phyloP scores from a whole-genome alignment of 352 stramenopile genomes.

The Saprolegnia parasitica region DNA sequence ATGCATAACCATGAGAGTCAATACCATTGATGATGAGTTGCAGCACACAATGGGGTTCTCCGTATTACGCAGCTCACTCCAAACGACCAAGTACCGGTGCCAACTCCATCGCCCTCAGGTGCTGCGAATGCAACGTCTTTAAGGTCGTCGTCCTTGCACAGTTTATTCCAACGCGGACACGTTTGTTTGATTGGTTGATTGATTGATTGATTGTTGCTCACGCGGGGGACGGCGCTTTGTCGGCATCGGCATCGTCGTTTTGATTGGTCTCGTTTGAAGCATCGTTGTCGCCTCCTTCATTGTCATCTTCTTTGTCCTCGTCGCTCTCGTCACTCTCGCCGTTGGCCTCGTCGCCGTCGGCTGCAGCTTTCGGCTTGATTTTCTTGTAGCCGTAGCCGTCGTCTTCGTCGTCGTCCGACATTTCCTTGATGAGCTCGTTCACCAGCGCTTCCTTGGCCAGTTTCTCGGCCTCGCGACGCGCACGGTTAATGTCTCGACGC shows the following conservation, averaged over 20 bases:
- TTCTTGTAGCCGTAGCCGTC: constrained; percentile 27
- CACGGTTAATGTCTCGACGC: constrained; percentile 44
- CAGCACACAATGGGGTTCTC: no score
- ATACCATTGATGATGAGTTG: no score
- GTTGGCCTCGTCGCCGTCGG: constrained; percentile 30
- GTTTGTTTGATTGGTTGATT: no score
- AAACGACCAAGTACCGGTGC: no score
- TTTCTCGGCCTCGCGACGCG: constrained; percentile 53
- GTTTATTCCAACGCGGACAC: no score
- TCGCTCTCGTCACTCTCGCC: constrained; percentile 31
- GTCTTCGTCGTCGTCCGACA: constrained; percentile 18
- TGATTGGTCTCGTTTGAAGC: not conserved
- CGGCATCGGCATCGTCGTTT: not conserved
- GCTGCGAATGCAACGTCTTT: no score
- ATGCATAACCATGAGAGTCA: not conserved
- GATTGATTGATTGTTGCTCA: no score
- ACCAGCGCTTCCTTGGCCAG: constrained; percentile 56
- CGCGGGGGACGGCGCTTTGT: no score
- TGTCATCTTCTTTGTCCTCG: constrained; percentile 29
- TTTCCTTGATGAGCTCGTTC: constrained; percentile 37
- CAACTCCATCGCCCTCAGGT: no score
- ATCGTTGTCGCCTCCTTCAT: constrained; percentile 18
- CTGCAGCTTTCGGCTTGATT: constrained; percentile 30
- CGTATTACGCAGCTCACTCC: no score
- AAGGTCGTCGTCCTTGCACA: no score